These are phyloP conservation scores for Scenedesmus sp. DNA, from an alignment of 163 green algal species.

Conservation along the genomic window DNA sequence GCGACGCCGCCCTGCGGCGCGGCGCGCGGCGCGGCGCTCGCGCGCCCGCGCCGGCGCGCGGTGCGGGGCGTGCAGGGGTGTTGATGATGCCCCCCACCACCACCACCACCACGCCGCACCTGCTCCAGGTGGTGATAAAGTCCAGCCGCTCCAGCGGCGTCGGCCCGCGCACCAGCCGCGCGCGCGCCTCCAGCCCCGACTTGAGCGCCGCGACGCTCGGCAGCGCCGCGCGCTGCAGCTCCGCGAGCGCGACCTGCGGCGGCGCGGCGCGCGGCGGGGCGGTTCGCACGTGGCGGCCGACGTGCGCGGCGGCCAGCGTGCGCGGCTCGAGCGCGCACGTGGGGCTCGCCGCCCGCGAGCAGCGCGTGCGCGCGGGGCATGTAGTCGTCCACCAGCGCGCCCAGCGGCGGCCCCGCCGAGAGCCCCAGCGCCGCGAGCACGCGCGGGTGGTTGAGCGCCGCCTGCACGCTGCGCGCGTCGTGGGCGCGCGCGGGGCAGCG, in stretches of 20 bases:
- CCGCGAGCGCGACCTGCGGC: conserved; percentile 27
- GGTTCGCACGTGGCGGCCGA: no score
- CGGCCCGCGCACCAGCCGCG: conserved; percentile 11
- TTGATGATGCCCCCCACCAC: neutral
- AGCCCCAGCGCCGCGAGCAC: neutral
- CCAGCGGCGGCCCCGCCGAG: neutral
- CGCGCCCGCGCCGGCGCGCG: no score
- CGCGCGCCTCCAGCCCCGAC: conserved; percentile 20
- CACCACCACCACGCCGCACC: neutral
- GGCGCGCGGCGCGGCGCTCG: no score
- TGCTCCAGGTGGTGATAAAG: conserved; percentile 25
- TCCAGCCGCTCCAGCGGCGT: conserved; percentile 39
- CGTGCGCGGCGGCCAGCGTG: no score
- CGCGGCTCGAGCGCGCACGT: conserved; percentile 28
- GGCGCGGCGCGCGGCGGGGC: no score
- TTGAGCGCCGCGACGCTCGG: conserved; percentile 17
- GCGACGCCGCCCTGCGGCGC: neutral
- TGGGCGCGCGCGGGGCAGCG: no score
- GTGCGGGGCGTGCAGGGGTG: no score
- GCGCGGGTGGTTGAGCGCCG: neutral
- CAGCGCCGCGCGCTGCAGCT: conserved; percentile 15
- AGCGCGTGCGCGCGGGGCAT: conserved; percentile 31
- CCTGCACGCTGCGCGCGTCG: conserved; percentile 27
- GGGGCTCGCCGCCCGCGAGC: conserved; percentile 9
- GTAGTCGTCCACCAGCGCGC: conserved; percentile 10